A percentile compares a stretch with the other conserved stretches of the same genome.
Evolutionary conservation across 306 rosid genomes (phyloP).

Genomic region (Cicer yamashitae): DNA sequence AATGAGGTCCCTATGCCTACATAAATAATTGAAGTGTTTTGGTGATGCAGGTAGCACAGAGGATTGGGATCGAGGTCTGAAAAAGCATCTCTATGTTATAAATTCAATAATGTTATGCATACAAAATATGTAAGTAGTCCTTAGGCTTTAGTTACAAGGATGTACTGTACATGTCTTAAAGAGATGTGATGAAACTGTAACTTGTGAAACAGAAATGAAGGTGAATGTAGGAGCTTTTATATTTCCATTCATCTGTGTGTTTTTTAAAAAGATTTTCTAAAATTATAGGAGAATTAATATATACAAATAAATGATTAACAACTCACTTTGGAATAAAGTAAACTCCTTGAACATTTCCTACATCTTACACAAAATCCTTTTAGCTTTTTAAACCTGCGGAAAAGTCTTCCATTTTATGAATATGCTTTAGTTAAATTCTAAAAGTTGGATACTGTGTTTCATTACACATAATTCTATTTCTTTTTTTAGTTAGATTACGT

Average conservation of each 20-base stretch:
- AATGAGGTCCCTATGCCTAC: background rate
- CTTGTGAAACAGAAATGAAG: slow-evolving; percentile 13
- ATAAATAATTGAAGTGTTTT: slow-evolving; percentile 37
- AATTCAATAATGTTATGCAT: slow-evolving; percentile 46
- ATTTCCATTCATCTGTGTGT: slow-evolving; percentile 5
- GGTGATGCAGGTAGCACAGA: slow-evolving; percentile 74
- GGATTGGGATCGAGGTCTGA: slow-evolving; percentile 69
- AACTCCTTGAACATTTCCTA: too few relatives aligned
- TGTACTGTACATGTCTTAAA: slow-evolving; percentile 35
- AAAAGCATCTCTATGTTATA: slow-evolving; percentile 19
- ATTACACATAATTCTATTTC: too few relatives aligned
- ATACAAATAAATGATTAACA: background rate
- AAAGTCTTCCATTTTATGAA: too few relatives aligned
- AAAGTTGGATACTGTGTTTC: too few relatives aligned
- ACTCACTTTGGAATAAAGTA: too few relatives aligned
- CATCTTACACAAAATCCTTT: too few relatives aligned
- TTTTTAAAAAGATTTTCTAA: background rate
- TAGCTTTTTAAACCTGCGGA: too few relatives aligned
- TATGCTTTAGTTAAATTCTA: too few relatives aligned
- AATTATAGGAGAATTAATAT: background rate
- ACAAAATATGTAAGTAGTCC: slow-evolving; percentile 20
- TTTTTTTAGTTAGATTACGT: too few relatives aligned
- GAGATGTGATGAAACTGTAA: slow-evolving; percentile 18
- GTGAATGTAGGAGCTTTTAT: slow-evolving; percentile 34
- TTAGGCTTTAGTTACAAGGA: slow-evolving; percentile 36